Evolutionary conservation across 176 grass and related monocot species (phyloP), one percentile per base, ranked within the genome.

Genomic region (Cymbopogon citratus): DNA sequence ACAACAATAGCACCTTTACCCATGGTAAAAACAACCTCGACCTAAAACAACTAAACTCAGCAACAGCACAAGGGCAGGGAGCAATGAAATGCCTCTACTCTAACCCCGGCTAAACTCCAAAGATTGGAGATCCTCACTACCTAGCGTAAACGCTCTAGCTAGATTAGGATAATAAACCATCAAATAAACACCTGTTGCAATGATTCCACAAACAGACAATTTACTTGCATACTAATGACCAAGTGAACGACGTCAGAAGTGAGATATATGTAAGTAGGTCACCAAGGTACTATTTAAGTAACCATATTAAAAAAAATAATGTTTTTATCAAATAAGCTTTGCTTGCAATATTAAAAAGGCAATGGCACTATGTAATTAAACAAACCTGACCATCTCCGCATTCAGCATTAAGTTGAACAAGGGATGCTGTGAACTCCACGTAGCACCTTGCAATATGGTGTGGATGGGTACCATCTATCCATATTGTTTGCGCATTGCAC

Each of bases 301-400:
- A 74, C 57, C 43, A 71, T 35, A 64, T 38, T n/a, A n/a, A n/a
- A 54, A 51, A 70, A 65, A 24, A 51, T 73, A 65, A 9, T 45
- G 12, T 56, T 35, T 26, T 82, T 64, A 45, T 33, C 43, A 78
- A 78, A 78, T 6, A 18, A 76, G 1, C 43, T 71, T 38, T 69
- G 38, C 54, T 46, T 78, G 59, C 45, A 43, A 64, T 63, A 62
- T 16, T 28, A 75, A 60, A 84, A 16, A 63, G 27, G 8, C 27
- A 68, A 31, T 33, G 18, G 45, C 48, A 73, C 33, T 41, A 73
- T 73, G 26, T 52, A 67, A 80, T 69, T 81, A 15, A 73, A 72
- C 92, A 83, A 84, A 97, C 94, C 92, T 94, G 95, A 18, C 91
- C 91, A 84, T 97, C 92, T 80, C 92, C 95, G 79, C 91, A 97